Evolutionary conservation across 148 eudicot species (phyloP), one percentile per base, ranked within the genome.

Genomic region (Diospyros kaki): DNA sequence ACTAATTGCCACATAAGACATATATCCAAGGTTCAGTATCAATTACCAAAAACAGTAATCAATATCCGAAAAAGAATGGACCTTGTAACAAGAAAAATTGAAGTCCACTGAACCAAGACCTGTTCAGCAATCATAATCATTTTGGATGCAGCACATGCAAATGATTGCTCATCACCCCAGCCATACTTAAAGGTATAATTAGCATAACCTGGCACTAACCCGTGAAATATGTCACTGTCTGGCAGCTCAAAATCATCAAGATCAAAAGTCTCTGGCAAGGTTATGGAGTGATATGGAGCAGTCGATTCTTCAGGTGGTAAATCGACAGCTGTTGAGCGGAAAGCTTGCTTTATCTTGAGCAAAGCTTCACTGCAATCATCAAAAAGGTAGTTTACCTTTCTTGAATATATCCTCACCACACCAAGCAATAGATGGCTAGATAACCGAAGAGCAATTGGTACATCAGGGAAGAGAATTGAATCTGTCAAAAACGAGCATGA

Each of bases 161-260:
- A 15, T 64, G 42, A 40, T 46, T 39, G 58, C 50, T 8, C 4
- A 60, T 48, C 40, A 45, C 11, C 48, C 76, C 4, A 61, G 9
- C 15, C 46, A 18, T 28, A 40, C 60, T 7, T 73, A 53, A 62
- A 63, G 42, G 18, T 4, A 53, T 43, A 54, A 75, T 61, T 18
- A 42, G 48, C 38, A 9, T 66, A 50, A 63, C 63, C 41, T n/a
- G 53, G 66, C 38, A 89, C 89, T 14, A 63, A 94, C 98, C 97
- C 97, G 58, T 91, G 96, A 70, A 90, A 84, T 73, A 83, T 75
- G 54, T 92, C 96, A 80, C 81, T 86, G 66, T 92, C 96, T 39
- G 98, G 98, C 74, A 95, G 89, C 87, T 95, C 99, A 87, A 95
- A 95, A 76, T 92, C 97, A 80, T 95, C 99, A 75, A 95, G 97